These are phyloP conservation scores for Casuarina glauca DNA, from an alignment of 306 rosid species.

Conservation along the genomic window DNA sequence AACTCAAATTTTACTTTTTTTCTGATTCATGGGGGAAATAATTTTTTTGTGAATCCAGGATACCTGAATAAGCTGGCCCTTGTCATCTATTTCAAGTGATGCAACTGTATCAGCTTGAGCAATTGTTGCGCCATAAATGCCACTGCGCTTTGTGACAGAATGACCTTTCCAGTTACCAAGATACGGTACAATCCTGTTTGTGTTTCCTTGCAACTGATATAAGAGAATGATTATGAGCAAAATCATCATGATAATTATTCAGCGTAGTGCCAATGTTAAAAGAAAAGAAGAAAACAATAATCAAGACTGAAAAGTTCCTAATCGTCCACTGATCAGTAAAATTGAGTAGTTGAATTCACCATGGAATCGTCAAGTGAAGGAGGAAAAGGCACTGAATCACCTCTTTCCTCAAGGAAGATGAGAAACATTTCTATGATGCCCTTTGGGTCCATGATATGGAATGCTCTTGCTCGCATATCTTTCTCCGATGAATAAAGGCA, in stretches of 20 bases:
- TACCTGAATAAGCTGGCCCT: slow-evolving; percentile 86
- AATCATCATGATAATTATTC: neutral
- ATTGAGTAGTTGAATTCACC: slow-evolving; percentile 37
- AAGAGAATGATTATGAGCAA: neutral
- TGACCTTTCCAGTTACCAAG: slow-evolving; percentile 93
- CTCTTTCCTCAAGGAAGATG: slow-evolving; percentile 83
- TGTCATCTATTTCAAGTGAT: slow-evolving; percentile 59
- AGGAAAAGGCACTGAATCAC: slow-evolving; percentile 49
- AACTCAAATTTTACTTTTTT: neutral
- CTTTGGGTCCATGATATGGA: slow-evolving; percentile 88
- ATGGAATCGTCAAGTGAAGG: slow-evolving; percentile 38
- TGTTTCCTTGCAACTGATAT: slow-evolving; percentile 29
- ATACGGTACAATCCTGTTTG: slow-evolving; percentile 65
- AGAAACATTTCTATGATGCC: slow-evolving; percentile 82
- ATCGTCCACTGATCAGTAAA: neutral
- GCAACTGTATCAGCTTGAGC: slow-evolving; percentile 67
- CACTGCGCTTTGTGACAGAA: slow-evolving; percentile 85
- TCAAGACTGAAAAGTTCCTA: slow-evolving; percentile 10
- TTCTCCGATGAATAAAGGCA: slow-evolving; percentile 69
- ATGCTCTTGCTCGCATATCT: slow-evolving; percentile 84
- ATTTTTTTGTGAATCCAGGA: slow-evolving; percentile 20
- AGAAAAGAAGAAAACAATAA: neutral
- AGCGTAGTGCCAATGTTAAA: slow-evolving; percentile 1
- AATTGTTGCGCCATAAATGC: slow-evolving; percentile 90
- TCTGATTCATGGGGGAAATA: neutral